These are phyloP conservation scores for Chlamydomonas incerta DNA, from an alignment of 139 green algal genomes.

Conservation along the genomic window DNA sequence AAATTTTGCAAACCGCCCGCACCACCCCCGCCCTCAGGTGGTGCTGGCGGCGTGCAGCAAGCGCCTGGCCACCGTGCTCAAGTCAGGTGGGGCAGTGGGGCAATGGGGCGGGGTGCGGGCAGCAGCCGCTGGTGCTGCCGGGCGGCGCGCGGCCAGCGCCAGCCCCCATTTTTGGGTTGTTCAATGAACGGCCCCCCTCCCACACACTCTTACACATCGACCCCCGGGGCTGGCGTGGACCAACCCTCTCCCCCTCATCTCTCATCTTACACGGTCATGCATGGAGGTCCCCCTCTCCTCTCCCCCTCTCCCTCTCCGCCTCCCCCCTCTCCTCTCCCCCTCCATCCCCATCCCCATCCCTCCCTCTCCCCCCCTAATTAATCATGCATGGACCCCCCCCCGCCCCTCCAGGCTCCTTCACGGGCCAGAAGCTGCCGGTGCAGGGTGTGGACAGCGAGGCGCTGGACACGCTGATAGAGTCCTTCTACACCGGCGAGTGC, in stretches of 20 bases:
- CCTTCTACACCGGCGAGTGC: slow-evolving; percentile 35
- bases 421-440: slow-evolving; percentile 8
- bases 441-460: slow-evolving; percentile 43
- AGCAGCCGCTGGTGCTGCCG: too few relatives aligned
- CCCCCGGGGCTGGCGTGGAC: too few relatives aligned
- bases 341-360: too few relatives aligned
- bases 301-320: not conserved
- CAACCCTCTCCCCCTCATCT: too few relatives aligned
- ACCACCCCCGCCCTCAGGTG: not conserved
- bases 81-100: not conserved
- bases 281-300: too few relatives aligned
- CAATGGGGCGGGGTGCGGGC: not conserved
- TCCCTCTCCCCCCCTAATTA: not conserved
- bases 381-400: too few relatives aligned
- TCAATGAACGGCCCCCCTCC: too few relatives aligned
- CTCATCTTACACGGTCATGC: too few relatives aligned
- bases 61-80: slow-evolving; percentile 2
- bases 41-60: slow-evolving; percentile 34
- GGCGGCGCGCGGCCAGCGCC: too few relatives aligned
- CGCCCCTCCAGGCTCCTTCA: slow-evolving; percentile 15
- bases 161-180: too few relatives aligned
- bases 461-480: slow-evolving; percentile 26
- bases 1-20: too few relatives aligned
- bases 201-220: too few relatives aligned
- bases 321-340: not conserved